These are phyloP conservation scores for Candida tropicalis DNA, from an alignment of 1,139 yeast species.

Conservation along the genomic window DNA sequence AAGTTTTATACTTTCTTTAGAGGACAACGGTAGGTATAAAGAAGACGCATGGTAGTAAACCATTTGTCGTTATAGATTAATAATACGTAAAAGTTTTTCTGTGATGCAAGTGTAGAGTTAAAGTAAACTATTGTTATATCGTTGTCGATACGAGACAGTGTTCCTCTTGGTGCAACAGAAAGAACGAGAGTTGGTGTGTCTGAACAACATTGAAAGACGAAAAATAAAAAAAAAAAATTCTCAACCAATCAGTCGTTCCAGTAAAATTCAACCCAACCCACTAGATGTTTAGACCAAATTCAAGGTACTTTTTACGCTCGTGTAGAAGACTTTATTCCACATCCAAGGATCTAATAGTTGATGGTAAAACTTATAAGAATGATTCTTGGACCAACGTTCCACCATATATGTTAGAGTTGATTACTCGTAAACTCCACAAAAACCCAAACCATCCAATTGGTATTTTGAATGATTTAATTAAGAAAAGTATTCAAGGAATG, in stretches of 20 bases:
- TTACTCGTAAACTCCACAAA: conserved; percentile 74
- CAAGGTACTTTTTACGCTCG: conserved; percentile 3
- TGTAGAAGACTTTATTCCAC: conserved; percentile 19
- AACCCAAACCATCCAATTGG: conserved; percentile 86
- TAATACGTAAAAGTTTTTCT: too few species aligned
- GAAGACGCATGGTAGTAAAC: conserved; percentile 84
- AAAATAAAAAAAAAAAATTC: background rate
- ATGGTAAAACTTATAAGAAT: conserved; percentile 55
- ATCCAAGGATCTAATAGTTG: conserved; percentile 38
- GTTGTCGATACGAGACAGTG: too few species aligned
- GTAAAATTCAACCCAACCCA: background rate
- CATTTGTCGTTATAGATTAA: too few species aligned
- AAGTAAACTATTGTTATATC: too few species aligned
- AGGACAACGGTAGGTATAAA: conserved; percentile 65
- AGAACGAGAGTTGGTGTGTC: too few species aligned
- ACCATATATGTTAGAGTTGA: conserved; percentile 65
- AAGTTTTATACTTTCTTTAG: conserved; percentile 58
- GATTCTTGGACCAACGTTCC: conserved; percentile 91
- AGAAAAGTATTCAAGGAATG: conserved; percentile 60
- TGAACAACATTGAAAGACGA: background rate
- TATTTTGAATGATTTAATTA: conserved; percentile 74
- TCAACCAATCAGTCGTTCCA: background rate
- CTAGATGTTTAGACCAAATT: conserved; percentile 5
- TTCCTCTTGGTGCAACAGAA: too few species aligned
- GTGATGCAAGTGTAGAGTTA: too few species aligned